Percentiles rank a stretch among this genome's conserved stretches.
These are phyloP conservation scores for Agapanthus africanus DNA, from an alignment of 106 monocot genomes.

Conservation along the genomic window DNA sequence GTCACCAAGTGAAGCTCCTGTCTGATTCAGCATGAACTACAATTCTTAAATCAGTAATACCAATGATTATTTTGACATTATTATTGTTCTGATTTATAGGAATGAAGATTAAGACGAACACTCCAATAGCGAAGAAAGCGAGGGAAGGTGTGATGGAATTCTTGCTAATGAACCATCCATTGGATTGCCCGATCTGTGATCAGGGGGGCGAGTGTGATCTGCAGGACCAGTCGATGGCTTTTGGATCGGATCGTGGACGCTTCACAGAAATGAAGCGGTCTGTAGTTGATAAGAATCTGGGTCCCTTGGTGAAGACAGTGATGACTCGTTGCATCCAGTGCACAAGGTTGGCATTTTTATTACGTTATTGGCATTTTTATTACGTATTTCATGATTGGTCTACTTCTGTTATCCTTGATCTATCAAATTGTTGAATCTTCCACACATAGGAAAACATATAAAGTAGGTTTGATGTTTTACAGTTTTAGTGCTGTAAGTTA, in stretches of 20 bases:
- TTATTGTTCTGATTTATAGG: too few relatives aligned
- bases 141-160: constrained; percentile 99
- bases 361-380: constrained; percentile 15
- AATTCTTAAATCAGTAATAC: too few relatives aligned
- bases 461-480: too few relatives aligned
- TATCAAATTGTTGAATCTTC: background rate
- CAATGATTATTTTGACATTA: too few relatives aligned
- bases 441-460: too few relatives aligned
- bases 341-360: constrained; percentile 58
- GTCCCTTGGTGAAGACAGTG: constrained; percentile 95
- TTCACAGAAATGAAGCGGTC: constrained; percentile 99
- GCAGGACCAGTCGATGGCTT: constrained; percentile 99
- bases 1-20: too few relatives aligned
- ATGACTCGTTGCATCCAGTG: constrained; percentile 99
- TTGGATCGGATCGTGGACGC: constrained; percentile 89
- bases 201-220: constrained; percentile 99
- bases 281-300: constrained; percentile 97
- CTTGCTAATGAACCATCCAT: constrained; percentile 94
- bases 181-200: constrained; percentile 99
- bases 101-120: constrained; percentile 98
- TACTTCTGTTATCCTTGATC: background rate
- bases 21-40: too few relatives aligned
- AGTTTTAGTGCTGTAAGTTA: background rate
- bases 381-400: background rate
- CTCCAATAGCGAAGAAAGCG: constrained; percentile 96